A percentile compares a stretch with the other conserved stretches of the same genome.
Evolutionary conservation across 1,284 basidiomycete species (phyloP).

Genomic region (Microbotryomycetes sp.): DNA sequence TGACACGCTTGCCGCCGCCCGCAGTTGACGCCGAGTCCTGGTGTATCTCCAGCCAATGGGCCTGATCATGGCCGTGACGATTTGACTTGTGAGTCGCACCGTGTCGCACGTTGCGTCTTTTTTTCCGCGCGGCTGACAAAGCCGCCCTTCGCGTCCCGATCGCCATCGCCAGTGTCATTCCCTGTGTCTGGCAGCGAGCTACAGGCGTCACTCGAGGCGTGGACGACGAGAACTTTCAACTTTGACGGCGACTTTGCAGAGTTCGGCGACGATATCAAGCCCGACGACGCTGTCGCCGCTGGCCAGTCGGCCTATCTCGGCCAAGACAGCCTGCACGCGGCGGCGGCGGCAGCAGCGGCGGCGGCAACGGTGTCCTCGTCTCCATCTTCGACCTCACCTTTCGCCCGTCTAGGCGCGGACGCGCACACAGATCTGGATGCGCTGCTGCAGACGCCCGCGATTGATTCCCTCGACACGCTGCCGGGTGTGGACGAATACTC

Average conservation of each 20-base stretch:
- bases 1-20: background rate
- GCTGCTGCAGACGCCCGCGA: background rate
- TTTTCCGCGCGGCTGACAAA: background rate
- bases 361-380: background rate
- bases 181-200: slow-evolving; percentile 47
- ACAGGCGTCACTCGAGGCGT: slow-evolving; percentile 68
- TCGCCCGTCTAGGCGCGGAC: background rate
- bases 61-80: background rate
- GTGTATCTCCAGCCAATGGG: background rate
- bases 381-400: background rate
- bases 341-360: background rate
- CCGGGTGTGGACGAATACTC: background rate
- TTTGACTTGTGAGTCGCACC: background rate
- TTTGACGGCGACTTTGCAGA: slow-evolving; percentile 53
- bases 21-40: background rate
- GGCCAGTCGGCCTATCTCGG: background rate
- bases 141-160: background rate
- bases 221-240: slow-evolving; percentile 72
- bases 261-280: slow-evolving; percentile 7
- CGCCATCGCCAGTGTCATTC: slow-evolving; percentile 22
- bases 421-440: slow-evolving; percentile 1
- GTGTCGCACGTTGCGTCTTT: background rate
- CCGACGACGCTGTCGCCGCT: background rate
- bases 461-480: background rate
- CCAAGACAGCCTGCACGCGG: background rate